Conservation (phyloP, 176 grass and related monocot genomes). For the Eleusine indica region DNA sequence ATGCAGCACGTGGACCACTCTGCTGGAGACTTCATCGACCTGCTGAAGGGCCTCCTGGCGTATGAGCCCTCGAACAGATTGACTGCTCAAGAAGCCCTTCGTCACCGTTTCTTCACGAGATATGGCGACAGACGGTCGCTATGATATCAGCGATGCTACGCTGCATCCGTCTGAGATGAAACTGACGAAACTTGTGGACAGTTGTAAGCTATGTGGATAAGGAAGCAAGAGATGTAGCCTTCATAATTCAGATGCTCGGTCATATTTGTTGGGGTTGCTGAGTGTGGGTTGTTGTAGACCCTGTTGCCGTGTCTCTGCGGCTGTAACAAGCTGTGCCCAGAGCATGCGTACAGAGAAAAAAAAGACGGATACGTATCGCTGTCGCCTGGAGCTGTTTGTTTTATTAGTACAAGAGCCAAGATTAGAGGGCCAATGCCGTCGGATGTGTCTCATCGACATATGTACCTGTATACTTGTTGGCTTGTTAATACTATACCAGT, state of each 20-base stretch:
- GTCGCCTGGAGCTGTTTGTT: background rate
- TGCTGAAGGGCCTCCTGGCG: slow-evolving; percentile 48
- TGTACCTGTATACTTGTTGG: background rate
- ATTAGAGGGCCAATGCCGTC: background rate
- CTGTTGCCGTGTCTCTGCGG: background rate
- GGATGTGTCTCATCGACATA: background rate
- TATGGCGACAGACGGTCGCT: background rate
- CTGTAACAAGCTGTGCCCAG: background rate
- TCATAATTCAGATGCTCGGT: background rate
- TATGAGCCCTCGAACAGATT: slow-evolving; percentile 49
- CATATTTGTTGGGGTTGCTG: background rate
- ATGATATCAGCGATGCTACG: background rate
- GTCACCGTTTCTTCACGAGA: slow-evolving; percentile 49
- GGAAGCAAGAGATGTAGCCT: background rate
- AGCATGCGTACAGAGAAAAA: background rate
- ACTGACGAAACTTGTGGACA: background rate
- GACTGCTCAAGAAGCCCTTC: slow-evolving; percentile 45
- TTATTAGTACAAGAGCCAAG: background rate
- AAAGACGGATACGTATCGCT: background rate
- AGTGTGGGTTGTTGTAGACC: background rate
- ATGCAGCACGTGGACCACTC: slow-evolving; percentile 72
- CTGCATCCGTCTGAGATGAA: background rate
- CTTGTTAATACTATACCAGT: background rate
- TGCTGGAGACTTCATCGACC: slow-evolving; percentile 54
- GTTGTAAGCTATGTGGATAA: background rate